A percentile compares a stretch with the other conserved stretches of the same genome.
Conservation (phyloP, 257 asterid species). For the Nemophila menziesii region DNA sequence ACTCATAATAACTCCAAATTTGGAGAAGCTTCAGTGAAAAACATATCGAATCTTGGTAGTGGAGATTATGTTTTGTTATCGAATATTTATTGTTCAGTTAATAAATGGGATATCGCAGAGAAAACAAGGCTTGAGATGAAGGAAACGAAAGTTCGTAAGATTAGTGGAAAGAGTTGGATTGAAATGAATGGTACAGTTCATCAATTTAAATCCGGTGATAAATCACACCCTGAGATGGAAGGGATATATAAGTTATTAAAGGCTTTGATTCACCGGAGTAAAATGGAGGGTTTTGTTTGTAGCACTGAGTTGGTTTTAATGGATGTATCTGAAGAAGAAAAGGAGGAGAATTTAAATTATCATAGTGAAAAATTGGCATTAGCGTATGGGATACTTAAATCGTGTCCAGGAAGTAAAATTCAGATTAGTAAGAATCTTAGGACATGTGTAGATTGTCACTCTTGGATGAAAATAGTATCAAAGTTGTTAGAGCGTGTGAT, state of each 20-base stretch:
- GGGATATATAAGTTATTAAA: slow-evolving; percentile 45
- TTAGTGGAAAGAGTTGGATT: slow-evolving; percentile 64
- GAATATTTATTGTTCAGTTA: slow-evolving; percentile 49
- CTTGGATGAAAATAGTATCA: slow-evolving; percentile 62
- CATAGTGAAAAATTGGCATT: slow-evolving; percentile 77
- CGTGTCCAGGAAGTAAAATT: slow-evolving; percentile 62
- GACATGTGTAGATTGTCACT: slow-evolving; percentile 68
- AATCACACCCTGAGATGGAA: slow-evolving; percentile 44
- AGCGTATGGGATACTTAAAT: slow-evolving; percentile 50
- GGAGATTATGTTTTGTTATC: slow-evolving; percentile 66
- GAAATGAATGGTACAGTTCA: slow-evolving; percentile 43
- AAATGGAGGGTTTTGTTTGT: slow-evolving; percentile 46
- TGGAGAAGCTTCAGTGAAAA: slow-evolving; percentile 36
- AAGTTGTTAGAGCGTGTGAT: slow-evolving; percentile 50
- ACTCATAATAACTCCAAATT: slow-evolving; percentile 42
- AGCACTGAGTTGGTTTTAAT: slow-evolving; percentile 49
- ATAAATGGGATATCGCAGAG: slow-evolving; percentile 60
- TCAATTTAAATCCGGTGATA: slow-evolving; percentile 52
- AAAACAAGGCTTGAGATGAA: slow-evolving; percentile 39
- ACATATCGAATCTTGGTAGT: slow-evolving; percentile 42
- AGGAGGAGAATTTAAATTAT: slow-evolving; percentile 54
- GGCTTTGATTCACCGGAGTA: slow-evolving; percentile 32
- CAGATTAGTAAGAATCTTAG: slow-evolving; percentile 56
- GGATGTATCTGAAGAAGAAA: slow-evolving; percentile 81
- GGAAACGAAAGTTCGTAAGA: slow-evolving; percentile 44